phyloP scores from a whole-genome alignment of 1,139 yeast species.

The Debaryomycetaceae sp. region DNA sequence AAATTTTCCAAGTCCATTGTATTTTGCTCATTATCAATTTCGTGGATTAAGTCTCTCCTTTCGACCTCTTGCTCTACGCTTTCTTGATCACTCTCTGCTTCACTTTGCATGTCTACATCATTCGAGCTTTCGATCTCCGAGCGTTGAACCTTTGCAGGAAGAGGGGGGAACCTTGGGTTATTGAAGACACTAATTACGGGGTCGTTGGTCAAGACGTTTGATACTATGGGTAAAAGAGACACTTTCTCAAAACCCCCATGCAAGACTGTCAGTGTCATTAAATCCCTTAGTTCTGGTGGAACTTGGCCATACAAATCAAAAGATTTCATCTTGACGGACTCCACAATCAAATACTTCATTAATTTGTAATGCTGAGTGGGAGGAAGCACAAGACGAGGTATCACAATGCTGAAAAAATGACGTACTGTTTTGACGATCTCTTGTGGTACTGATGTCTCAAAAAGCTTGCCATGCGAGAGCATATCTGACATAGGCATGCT shows the following conservation, averaged over 20 bases:
- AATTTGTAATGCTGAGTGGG: constrained; percentile 63
- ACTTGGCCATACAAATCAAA: constrained; percentile 23
- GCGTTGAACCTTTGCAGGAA: constrained; percentile 35
- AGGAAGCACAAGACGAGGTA: constrained; percentile 53
- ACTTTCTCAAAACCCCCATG: constrained; percentile 63
- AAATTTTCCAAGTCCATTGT: not conserved
- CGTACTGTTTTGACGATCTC: constrained; percentile 38
- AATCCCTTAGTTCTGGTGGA: constrained; percentile 29
- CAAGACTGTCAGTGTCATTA: constrained; percentile 53
- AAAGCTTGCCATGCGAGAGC: constrained; percentile 63
- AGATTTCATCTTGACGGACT: constrained; percentile 35
- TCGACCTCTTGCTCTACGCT: constrained; percentile 16
- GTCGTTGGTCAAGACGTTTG: constrained; percentile 44
- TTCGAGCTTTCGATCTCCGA: constrained; percentile 1
- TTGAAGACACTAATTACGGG: constrained; percentile 51
- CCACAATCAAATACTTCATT: constrained; percentile 53
- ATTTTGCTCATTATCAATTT: constrained; percentile 1
- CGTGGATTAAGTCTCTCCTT: not conserved
- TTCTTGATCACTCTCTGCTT: constrained; percentile 16
- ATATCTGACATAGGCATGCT: constrained; percentile 63
- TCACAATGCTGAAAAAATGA: constrained; percentile 46
- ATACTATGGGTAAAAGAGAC: constrained; percentile 69
- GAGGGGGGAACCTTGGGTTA: constrained; percentile 78
- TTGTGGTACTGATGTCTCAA: constrained; percentile 40
- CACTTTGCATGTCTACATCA: constrained; percentile 8